These are phyloP conservation scores for Clavispora fructus DNA, from an alignment of 805 yeast species.

Conservation along the genomic window DNA sequence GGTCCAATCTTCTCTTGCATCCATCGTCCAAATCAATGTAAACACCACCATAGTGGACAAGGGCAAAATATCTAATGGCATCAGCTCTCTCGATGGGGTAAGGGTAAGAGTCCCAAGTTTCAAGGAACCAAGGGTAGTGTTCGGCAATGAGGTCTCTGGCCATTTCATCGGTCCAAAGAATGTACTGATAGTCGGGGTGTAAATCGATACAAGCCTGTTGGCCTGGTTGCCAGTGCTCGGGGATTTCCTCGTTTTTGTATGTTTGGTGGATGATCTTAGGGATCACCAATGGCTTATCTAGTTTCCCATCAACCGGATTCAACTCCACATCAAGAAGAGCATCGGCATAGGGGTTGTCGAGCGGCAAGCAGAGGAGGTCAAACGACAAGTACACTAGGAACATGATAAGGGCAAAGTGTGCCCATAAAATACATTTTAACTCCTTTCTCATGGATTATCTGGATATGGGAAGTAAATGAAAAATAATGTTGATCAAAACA, in stretches of 20 bases:
- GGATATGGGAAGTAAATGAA: not conserved
- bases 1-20: slow-evolving; percentile 73
- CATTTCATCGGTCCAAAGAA: slow-evolving; percentile 86
- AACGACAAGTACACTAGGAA: slow-evolving; percentile 58
- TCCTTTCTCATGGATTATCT: slow-evolving; percentile 53
- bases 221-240: slow-evolving; percentile 75
- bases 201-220: slow-evolving; percentile 70
- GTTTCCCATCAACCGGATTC: slow-evolving; percentile 44
- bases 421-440: slow-evolving; percentile 53
- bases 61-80: slow-evolving; percentile 80
- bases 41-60: slow-evolving; percentile 81
- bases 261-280: slow-evolving; percentile 95
- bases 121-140: slow-evolving; percentile 81
- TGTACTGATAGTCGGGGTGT: slow-evolving; percentile 85
- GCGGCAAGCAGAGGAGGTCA: slow-evolving; percentile 68
- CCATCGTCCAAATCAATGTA: slow-evolving; percentile 91
- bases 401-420: slow-evolving; percentile 50
- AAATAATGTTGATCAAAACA: not conserved
- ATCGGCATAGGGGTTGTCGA: slow-evolving; percentile 65
- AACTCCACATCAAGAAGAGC: slow-evolving; percentile 60
- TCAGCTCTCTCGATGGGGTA: slow-evolving; percentile 89
- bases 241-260: slow-evolving; percentile 72
- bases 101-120: slow-evolving; percentile 69
- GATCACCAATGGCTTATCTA: slow-evolving; percentile 50
- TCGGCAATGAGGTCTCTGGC: slow-evolving; percentile 72